Evolutionary conservation across 345 rosid species (phyloP).

Genomic region (Gynandropsis gynandra): DNA sequence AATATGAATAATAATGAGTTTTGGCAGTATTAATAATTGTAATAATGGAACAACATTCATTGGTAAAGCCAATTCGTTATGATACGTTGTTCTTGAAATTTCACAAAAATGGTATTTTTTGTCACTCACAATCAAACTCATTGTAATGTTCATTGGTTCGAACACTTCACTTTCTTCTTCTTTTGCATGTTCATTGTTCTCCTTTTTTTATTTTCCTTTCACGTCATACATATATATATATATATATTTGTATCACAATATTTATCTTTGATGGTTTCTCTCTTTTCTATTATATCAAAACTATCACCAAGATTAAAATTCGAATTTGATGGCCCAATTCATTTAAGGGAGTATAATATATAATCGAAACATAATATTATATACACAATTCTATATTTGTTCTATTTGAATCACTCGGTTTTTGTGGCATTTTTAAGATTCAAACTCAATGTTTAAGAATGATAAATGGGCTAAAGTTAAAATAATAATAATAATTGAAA

Average conservation of each 20-base stretch:
- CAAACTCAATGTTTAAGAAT: too few species aligned
- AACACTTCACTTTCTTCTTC: constrained; percentile 17
- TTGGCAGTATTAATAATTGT: constrained; percentile 30
- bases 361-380: too few species aligned
- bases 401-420: too few species aligned
- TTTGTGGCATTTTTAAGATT: too few species aligned
- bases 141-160: constrained; percentile 27
- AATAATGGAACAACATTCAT: constrained; percentile 29
- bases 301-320: too few species aligned
- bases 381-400: too few species aligned
- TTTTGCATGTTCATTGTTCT: constrained; percentile 15
- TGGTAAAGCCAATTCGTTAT: constrained; percentile 30
- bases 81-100: constrained; percentile 15
- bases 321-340: too few species aligned
- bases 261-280: too few species aligned
- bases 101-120: constrained; percentile 18
- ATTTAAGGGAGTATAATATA: too few species aligned
- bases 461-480: too few species aligned
- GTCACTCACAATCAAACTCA: constrained; percentile 25
- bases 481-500: too few species aligned
- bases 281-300: too few species aligned
- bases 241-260: background rate
- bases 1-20: constrained; percentile 23
- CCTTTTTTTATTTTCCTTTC: constrained; percentile 25
- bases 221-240: background rate